Conservation (phyloP, 2,329 filamentous ascomycete genomes). For the Colletotrichum cereale region DNA sequence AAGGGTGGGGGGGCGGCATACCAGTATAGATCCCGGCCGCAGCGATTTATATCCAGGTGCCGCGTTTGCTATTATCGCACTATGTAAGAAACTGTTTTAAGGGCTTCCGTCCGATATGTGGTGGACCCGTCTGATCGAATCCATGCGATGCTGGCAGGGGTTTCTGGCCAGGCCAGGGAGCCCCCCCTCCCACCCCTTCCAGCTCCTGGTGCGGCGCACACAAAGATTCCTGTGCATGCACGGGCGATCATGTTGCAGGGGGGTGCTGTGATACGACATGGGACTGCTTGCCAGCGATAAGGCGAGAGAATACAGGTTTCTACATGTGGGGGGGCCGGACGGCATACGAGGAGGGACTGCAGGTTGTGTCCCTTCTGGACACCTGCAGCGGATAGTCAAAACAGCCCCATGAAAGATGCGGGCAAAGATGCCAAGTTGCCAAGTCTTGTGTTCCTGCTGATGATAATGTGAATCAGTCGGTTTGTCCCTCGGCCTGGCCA, state of each 20-base stretch:
- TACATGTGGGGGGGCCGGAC: constrained; percentile 16
- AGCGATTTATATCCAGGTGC: constrained; percentile 34
- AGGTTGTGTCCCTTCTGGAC: not conserved
- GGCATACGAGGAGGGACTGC: constrained; percentile 26
- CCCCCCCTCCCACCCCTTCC: constrained; percentile 13
- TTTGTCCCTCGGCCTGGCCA: constrained; percentile 1
- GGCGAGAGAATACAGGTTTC: not conserved
- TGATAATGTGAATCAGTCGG: constrained; percentile 4
- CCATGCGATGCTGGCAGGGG: constrained; percentile 20
- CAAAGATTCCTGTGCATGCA: constrained; percentile 17
- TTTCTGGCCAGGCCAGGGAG: not conserved
- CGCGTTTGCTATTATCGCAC: constrained; percentile 21
- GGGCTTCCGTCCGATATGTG: constrained; percentile 16
- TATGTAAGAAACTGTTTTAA: constrained; percentile 27
- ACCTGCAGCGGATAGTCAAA: constrained; percentile 17
- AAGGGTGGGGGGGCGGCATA: too few species aligned
- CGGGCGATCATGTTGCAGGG: constrained; percentile 21
- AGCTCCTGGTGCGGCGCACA: constrained; percentile 5
- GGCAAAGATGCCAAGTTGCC: constrained; percentile 20
- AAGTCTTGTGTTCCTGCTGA: constrained; percentile 9
- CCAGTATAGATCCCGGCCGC: constrained; percentile 10
- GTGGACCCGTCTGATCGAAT: constrained; percentile 19
- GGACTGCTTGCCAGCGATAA: not conserved
- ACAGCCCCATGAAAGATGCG: constrained; percentile 22
- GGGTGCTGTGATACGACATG: not conserved